A percentile compares a stretch with the other conserved stretches of the same genome.
Evolutionary conservation across 169 alveolate species (phyloP).

Genomic region (Cytauxzoon felis): DNA sequence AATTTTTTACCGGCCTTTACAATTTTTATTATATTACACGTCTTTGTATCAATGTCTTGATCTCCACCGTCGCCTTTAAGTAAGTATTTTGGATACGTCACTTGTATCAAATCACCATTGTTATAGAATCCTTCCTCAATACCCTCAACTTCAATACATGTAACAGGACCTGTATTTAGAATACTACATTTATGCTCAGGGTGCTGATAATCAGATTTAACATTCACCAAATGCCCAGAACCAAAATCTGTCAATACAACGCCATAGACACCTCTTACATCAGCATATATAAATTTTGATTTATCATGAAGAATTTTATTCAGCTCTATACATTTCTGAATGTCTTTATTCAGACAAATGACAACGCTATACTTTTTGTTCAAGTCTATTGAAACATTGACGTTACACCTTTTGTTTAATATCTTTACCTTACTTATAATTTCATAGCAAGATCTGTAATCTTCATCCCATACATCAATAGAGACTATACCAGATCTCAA

Average conservation of each 20-base stretch:
- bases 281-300: constrained; percentile 23
- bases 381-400: background rate
- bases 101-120: background rate
- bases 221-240: constrained; percentile 12
- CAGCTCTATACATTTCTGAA: constrained; percentile 20
- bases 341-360: constrained; percentile 24
- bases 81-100: constrained; percentile 19
- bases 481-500: constrained; percentile 42
- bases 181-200: constrained; percentile 38
- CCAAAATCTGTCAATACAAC: constrained; percentile 55
- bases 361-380: constrained; percentile 22
- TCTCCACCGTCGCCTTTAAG: background rate
- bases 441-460: background rate
- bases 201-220: constrained; percentile 29
- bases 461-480: constrained; percentile 21
- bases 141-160: constrained; percentile 18
- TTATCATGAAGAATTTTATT: constrained; percentile 8
- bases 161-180: background rate
- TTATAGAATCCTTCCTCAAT: background rate
- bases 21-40: constrained; percentile 12
- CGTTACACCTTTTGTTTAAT: constrained; percentile 30
- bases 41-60: background rate
- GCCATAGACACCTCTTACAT: constrained; percentile 36
- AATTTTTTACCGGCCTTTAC: background rate
- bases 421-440: background rate